A percentile compares a stretch with the other conserved stretches of the same genome.
These are phyloP conservation scores for Populus hybrid DNA, from an alignment of 441 rosid genomes.

Conservation along the genomic window DNA sequence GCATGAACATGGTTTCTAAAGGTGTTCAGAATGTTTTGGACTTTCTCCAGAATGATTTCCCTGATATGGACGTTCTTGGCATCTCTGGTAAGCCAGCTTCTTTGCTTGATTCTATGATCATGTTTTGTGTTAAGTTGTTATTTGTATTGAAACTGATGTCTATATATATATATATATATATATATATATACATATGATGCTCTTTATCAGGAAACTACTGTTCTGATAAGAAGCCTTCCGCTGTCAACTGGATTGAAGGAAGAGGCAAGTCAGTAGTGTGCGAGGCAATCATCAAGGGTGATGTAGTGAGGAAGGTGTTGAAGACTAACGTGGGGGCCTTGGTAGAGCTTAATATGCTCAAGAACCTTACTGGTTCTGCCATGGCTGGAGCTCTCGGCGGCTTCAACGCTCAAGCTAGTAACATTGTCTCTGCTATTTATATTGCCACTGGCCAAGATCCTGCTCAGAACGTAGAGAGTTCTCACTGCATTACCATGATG, in stretches of 20 bases:
- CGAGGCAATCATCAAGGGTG: slow-evolving; percentile 71
- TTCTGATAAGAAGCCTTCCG: slow-evolving; percentile 89
- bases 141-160: no score
- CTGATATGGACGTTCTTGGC: slow-evolving; percentile 82
- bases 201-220: slow-evolving; percentile 60
- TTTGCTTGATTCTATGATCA: neutral
- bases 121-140: neutral
- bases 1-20: slow-evolving; percentile 97
- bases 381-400: slow-evolving; percentile 93
- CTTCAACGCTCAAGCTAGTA: slow-evolving; percentile 91
- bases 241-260: slow-evolving; percentile 95
- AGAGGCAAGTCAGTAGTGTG: slow-evolving; percentile 89
- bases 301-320: slow-evolving; percentile 64
- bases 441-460: slow-evolving; percentile 97
- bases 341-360: slow-evolving; percentile 87
- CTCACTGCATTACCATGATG: slow-evolving; percentile 96
- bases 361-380: slow-evolving; percentile 88
- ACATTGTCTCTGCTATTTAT: slow-evolving; percentile 73
- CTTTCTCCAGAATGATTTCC: slow-evolving; percentile 62
- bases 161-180: no score
- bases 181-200: neutral
- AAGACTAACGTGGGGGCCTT: slow-evolving; percentile 69
- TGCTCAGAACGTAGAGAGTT: slow-evolving; percentile 89
- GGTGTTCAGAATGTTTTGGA: slow-evolving; percentile 89
- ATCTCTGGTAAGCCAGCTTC: slow-evolving; percentile 45